Percentiles rank a stretch among this genome's conserved stretches.
phyloP scores from a whole-genome alignment of 805 yeast genomes.

The Teunomyces atbi region DNA sequence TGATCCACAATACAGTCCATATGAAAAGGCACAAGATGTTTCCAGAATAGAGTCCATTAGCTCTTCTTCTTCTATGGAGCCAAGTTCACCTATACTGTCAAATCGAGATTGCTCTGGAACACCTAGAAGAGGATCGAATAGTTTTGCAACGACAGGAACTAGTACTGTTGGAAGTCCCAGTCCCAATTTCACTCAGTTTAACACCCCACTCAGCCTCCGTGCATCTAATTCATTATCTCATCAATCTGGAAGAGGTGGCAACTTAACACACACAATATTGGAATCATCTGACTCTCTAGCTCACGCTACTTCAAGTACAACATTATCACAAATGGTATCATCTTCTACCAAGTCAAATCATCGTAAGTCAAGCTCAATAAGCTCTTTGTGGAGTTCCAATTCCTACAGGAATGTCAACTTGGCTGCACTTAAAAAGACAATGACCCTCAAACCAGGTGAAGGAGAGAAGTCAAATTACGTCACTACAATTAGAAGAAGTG shows the following conservation, averaged over 20 bases:
- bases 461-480: constrained; percentile 55
- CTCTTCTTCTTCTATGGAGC: not conserved
- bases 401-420: constrained; percentile 37
- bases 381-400: constrained; percentile 33
- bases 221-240: constrained; percentile 2
- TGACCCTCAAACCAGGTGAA: constrained; percentile 43
- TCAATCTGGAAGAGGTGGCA: not conserved
- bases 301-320: not conserved
- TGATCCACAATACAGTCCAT: not conserved
- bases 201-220: not conserved
- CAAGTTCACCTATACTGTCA: not conserved
- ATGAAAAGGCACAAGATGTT: not conserved
- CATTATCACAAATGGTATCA: constrained; percentile 1
- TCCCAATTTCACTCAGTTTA: not conserved
- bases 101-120: not conserved
- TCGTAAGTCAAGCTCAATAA: constrained; percentile 29
- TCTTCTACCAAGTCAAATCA: constrained; percentile 11
- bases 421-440: constrained; percentile 34
- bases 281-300: not conserved
- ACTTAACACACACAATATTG: not conserved
- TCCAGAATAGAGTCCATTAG: not conserved
- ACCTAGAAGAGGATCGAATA: not conserved
- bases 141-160: not conserved
- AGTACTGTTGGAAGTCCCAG: not conserved
- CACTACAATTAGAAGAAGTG: constrained; percentile 37